Percentiles rank a stretch among this genome's conserved stretches.
These are phyloP conservation scores for Lentinus brumalis DNA, from an alignment of 768 basidiomycete species.

Conservation along the genomic window DNA sequence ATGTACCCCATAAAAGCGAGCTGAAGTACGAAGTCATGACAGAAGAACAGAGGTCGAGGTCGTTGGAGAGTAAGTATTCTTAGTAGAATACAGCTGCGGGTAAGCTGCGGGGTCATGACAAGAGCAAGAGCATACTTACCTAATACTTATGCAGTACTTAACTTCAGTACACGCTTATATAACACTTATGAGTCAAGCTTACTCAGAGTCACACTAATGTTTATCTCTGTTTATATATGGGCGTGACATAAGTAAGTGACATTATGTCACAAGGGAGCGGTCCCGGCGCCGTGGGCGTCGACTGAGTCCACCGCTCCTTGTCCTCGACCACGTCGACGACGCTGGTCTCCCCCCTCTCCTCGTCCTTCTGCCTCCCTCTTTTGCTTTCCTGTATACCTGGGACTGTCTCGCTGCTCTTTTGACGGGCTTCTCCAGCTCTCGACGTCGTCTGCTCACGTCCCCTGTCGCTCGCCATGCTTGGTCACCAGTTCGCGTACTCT, in stretches of 20 bases:
- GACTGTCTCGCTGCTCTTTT: constrained; percentile 19
- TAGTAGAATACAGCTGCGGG: background rate
- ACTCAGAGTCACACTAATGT: too few relatives aligned
- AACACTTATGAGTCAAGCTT: too few relatives aligned
- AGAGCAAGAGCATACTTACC: too few relatives aligned
- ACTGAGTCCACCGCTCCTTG: constrained; percentile 34
- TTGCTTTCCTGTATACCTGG: constrained; percentile 11
- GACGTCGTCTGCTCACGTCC: constrained; percentile 4
- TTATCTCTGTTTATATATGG: too few relatives aligned
- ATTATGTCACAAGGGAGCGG: constrained; percentile 17
- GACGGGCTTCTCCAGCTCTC: constrained; percentile 17
- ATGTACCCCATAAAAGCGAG: constrained; percentile 78
- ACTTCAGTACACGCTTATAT: too few relatives aligned
- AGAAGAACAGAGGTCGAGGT: constrained; percentile 16
- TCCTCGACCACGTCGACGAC: constrained; percentile 26
- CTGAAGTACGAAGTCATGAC: constrained; percentile 58
- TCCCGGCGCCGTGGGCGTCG: constrained; percentile 26
- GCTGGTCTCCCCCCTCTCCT: constrained; percentile 10
- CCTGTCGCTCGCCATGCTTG: constrained; percentile 57
- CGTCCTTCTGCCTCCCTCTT: background rate
- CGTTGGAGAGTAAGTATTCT: constrained; percentile 5
- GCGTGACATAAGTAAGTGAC: constrained; percentile 2
- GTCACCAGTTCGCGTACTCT: constrained; percentile 90
- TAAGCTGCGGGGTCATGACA: constrained; percentile 8
- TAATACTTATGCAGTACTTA: too few relatives aligned